phyloP scores from a whole-genome alignment of 108 stramenopile genomes.

The Skeletonema potamos region DNA sequence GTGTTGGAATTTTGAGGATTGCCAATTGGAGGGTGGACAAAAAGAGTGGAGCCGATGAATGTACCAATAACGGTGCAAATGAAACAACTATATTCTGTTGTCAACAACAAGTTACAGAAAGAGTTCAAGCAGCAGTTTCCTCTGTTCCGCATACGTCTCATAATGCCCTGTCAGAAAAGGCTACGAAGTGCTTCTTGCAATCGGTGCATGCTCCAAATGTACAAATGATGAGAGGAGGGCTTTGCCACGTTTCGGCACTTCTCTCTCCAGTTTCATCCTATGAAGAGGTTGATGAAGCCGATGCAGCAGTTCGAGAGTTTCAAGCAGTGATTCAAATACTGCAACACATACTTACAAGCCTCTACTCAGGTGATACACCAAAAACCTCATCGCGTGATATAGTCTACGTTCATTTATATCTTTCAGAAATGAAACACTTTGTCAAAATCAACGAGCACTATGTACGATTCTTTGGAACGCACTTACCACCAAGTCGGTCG shows the following conservation, averaged over 20 bases:
- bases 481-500: conserved; percentile 79
- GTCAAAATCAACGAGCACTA: conserved; percentile 87
- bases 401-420: conserved; percentile 90
- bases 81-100: background rate
- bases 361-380: conserved; percentile 13
- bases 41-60: conserved; percentile 46
- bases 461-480: conserved; percentile 70
- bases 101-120: conserved; percentile 5
- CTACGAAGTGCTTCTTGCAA: background rate
- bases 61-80: background rate
- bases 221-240: conserved; percentile 54
- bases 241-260: conserved; percentile 72
- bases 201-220: conserved; percentile 51
- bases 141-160: background rate
- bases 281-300: conserved; percentile 45
- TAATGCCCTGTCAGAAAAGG: background rate
- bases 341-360: conserved; percentile 17
- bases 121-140: background rate
- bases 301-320: conserved; percentile 59
- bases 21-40: conserved; percentile 75
- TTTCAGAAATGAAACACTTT: conserved; percentile 92
- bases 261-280: conserved; percentile 58
- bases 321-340: conserved; percentile 51
- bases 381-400: conserved; percentile 73
- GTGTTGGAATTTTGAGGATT: conserved; percentile 81